phyloP scores from a whole-genome alignment of 2,329 filamentous ascomycete species.

The Knoxdaviesia proteae region DNA sequence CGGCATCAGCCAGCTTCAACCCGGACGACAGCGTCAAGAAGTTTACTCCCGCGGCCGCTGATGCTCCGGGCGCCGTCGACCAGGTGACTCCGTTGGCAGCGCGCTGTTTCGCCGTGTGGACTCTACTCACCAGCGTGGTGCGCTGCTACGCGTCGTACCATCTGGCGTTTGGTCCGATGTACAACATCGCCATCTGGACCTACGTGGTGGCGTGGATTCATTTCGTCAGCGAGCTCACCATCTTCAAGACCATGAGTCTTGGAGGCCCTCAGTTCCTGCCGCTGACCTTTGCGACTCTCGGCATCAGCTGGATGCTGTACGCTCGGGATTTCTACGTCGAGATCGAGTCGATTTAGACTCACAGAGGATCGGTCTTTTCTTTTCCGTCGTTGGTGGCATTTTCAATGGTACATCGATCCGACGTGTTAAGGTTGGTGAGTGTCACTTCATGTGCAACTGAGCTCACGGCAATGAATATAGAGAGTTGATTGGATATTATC shows the following conservation, averaged over 20 bases:
- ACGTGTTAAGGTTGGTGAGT: no score
- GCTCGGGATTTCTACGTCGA: slow-evolving; percentile 54
- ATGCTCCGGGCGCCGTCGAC: slow-evolving; percentile 23
- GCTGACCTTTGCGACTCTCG: slow-evolving; percentile 26
- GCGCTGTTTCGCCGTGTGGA: slow-evolving; percentile 76
- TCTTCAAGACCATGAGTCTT: slow-evolving; percentile 57
- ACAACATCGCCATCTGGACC: slow-evolving; percentile 64
- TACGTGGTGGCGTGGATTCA: slow-evolving; percentile 60
- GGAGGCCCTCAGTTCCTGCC: slow-evolving; percentile 34
- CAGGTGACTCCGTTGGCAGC: slow-evolving; percentile 56
- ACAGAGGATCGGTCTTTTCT: no score
- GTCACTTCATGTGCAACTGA: no score
- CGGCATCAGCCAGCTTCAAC: slow-evolving; percentile 20
- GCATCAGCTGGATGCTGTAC: slow-evolving; percentile 37
- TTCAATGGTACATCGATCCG: no score
- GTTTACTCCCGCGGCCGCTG: slow-evolving; percentile 24
- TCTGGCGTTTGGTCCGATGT: slow-evolving; percentile 49
- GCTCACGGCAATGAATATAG: no score
- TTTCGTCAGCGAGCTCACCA: slow-evolving; percentile 61
- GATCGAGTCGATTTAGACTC: background rate
- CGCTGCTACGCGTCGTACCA: slow-evolving; percentile 72
- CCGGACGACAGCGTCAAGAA: slow-evolving; percentile 32
- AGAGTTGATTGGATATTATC: no score
- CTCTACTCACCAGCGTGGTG: slow-evolving; percentile 54
- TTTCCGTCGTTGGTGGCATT: no score